A percentile compares a stretch with the other conserved stretches of the same genome.
These are phyloP conservation scores for Candida germanica DNA, from an alignment of 805 yeast species.

Conservation along the genomic window DNA sequence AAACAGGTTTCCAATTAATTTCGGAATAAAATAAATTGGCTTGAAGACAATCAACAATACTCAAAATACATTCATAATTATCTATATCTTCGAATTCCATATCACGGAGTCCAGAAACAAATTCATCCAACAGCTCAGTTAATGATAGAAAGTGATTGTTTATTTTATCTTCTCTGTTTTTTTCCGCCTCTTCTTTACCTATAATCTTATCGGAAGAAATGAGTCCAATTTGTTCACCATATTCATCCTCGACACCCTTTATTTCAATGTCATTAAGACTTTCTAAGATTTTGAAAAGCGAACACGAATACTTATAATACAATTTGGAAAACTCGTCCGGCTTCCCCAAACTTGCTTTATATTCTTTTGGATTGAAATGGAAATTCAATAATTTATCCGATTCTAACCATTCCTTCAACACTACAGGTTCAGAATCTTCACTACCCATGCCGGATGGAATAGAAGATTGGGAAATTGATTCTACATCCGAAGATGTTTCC, in stretches of 20 bases:
- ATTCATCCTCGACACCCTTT: slow-evolving; percentile 17
- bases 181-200: neutral
- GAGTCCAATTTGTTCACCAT: slow-evolving; percentile 29
- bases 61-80: slow-evolving; percentile 40
- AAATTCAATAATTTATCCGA: slow-evolving; percentile 32
- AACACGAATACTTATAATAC: slow-evolving; percentile 47
- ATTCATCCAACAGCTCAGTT: slow-evolving; percentile 25
- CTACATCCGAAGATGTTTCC: slow-evolving; percentile 29
- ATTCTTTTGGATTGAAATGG: slow-evolving; percentile 43
- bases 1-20: slow-evolving; percentile 39
- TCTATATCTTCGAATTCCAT: slow-evolving; percentile 24
- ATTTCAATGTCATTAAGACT: slow-evolving; percentile 18
- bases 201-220: slow-evolving; percentile 17
- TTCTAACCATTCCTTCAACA: slow-evolving; percentile 48
- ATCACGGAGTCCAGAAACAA: slow-evolving; percentile 20
- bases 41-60: slow-evolving; percentile 56
- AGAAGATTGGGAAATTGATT: slow-evolving; percentile 19
- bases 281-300: slow-evolving; percentile 52
- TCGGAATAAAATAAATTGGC: slow-evolving; percentile 46
- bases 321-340: slow-evolving; percentile 40
- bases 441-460: slow-evolving; percentile 10
- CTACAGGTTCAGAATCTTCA: slow-evolving; percentile 22
- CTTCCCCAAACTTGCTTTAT: slow-evolving; percentile 27
- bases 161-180: slow-evolving; percentile 4
- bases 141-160: slow-evolving; percentile 26